These are phyloP conservation scores for Corymbia calophylla DNA, from an alignment of 441 rosid genomes.

Conservation along the genomic window DNA sequence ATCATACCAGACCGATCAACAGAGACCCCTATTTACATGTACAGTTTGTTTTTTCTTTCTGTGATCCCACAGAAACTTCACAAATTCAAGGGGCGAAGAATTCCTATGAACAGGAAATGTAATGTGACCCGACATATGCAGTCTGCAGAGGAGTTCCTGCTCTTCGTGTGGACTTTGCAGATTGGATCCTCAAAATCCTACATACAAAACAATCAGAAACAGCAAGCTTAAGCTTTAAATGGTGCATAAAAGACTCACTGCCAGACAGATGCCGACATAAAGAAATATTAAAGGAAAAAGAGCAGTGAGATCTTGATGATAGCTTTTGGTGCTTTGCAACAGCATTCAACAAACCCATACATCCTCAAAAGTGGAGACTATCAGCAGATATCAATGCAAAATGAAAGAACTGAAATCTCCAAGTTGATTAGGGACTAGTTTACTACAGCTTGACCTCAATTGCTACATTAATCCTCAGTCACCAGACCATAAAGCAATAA, in stretches of 20 bases:
- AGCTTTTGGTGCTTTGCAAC: not conserved
- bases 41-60: not conserved
- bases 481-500: not conserved
- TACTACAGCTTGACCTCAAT: not conserved
- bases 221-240: not conserved
- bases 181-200: not conserved
- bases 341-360: not conserved
- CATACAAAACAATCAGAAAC: not conserved
- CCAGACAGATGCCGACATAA: not conserved
- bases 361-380: not conserved
- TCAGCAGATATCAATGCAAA: not conserved
- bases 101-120: not conserved
- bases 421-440: not conserved
- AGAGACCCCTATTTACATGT: not conserved
- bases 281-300: not conserved
- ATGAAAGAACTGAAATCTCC: not conserved
- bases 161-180: not conserved
- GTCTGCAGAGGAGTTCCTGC: not conserved
- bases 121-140: not conserved
- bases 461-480: not conserved
- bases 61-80: not conserved
- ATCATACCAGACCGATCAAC: not conserved
- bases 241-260: not conserved
- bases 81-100: not conserved
- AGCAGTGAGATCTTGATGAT: not conserved